Conservation (phyloP, 768 basidiomycete genomes). For the Pulveroboletus sp. region DNA sequence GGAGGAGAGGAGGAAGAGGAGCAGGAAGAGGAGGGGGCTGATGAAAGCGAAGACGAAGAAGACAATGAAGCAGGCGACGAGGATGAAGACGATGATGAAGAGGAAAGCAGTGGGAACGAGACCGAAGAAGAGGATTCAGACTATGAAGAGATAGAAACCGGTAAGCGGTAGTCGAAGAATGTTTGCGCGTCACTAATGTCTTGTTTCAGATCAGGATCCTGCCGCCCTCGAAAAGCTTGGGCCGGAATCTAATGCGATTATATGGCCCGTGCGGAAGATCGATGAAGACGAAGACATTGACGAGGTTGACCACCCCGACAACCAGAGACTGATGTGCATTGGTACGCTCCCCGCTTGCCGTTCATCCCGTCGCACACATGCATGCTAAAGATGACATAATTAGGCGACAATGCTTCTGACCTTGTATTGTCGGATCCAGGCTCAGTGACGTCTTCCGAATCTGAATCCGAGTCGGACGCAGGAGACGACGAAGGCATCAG, state of each 20-base stretch:
- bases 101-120: constrained; percentile 27
- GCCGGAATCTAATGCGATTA: constrained; percentile 66
- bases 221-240: constrained; percentile 51
- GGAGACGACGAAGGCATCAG: constrained; percentile 40
- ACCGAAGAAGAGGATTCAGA: constrained; percentile 49
- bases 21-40: constrained; percentile 18
- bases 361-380: not conserved
- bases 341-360: constrained; percentile 38
- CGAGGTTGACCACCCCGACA: constrained; percentile 59
- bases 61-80: constrained; percentile 32
- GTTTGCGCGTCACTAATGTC: not conserved
- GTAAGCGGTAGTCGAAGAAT: constrained; percentile 38
- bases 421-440: constrained; percentile 58
- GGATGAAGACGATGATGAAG: constrained; percentile 18
- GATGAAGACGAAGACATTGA: constrained; percentile 63
- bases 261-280: constrained; percentile 69
- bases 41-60: constrained; percentile 35
- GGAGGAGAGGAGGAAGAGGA: constrained; percentile 31
- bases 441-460: constrained; percentile 50
- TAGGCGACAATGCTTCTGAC: constrained; percentile 60
- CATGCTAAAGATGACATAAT: constrained; percentile 1
- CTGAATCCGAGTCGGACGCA: constrained; percentile 39
- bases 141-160: constrained; percentile 61
- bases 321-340: constrained; percentile 71
- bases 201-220: constrained; percentile 44